Conservation (phyloP, 768 basidiomycete genomes). For the Rhizopogon salebrosus region DNA sequence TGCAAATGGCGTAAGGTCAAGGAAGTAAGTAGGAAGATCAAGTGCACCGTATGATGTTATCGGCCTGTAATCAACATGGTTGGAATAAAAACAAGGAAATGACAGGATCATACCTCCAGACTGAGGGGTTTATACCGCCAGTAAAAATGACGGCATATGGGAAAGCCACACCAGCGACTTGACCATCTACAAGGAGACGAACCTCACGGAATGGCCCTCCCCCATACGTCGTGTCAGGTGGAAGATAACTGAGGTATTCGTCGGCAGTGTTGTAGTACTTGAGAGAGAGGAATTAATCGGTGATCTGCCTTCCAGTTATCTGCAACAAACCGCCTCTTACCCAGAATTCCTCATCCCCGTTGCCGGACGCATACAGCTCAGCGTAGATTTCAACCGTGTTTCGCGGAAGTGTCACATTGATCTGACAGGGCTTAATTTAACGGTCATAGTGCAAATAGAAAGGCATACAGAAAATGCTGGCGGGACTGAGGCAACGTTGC, state of each 20-base stretch:
- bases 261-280: slow-evolving; percentile 70
- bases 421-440: slow-evolving; percentile 28
- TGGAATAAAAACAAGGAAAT: background rate
- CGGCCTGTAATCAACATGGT: slow-evolving; percentile 36
- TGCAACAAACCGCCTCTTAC: slow-evolving; percentile 29
- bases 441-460: background rate
- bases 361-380: slow-evolving; percentile 69
- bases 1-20: slow-evolving; percentile 76
- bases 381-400: slow-evolving; percentile 66
- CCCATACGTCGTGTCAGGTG: slow-evolving; percentile 38
- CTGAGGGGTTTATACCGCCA: slow-evolving; percentile 63
- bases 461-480: slow-evolving; percentile 59
- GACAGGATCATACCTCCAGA: slow-evolving; percentile 47
- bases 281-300: background rate
- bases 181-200: slow-evolving; percentile 52
- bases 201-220: slow-evolving; percentile 61
- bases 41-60: slow-evolving; percentile 74
- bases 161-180: slow-evolving; percentile 51
- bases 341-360: slow-evolving; percentile 73
- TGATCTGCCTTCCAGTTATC: background rate
- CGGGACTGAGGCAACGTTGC: slow-evolving; percentile 72
- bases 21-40: slow-evolving; percentile 71
- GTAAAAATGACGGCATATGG: slow-evolving; percentile 66
- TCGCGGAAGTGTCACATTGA: slow-evolving; percentile 63
- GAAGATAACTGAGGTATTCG: slow-evolving; percentile 51